phyloP scores from a whole-genome alignment of 208 protist genomes.

The Acanthamoeba lenticulata region DNA sequence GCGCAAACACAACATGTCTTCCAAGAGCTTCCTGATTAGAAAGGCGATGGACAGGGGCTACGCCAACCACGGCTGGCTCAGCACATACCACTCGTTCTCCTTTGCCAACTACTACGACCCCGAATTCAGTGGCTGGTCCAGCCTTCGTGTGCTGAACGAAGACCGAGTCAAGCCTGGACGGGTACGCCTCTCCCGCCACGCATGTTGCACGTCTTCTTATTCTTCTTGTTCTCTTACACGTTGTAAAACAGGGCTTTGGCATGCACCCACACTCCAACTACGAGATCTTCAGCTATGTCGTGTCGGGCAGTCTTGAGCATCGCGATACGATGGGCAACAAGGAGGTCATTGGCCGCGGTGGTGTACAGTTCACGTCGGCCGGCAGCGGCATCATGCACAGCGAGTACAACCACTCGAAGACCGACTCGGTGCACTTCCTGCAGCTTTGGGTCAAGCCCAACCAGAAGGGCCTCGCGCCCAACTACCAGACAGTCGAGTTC shows the following conservation, averaged over 20 bases:
- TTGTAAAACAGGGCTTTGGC: conserved; percentile 68
- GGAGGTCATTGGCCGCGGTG: conserved; percentile 71
- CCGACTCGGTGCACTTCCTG: conserved; percentile 64
- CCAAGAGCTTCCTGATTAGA: background rate
- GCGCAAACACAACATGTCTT: background rate
- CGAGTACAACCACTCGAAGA: conserved; percentile 62
- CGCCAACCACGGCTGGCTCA: conserved; percentile 72
- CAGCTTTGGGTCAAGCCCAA: conserved; percentile 72
- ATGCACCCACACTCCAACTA: conserved; percentile 75
- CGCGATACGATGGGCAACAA: conserved; percentile 71
- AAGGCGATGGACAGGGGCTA: conserved; percentile 59
- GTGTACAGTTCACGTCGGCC: conserved; percentile 77
- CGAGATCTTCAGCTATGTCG: conserved; percentile 79
- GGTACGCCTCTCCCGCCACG: background rate
- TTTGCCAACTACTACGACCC: conserved; percentile 77
- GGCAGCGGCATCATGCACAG: conserved; percentile 73
- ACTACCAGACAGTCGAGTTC: conserved; percentile 59
- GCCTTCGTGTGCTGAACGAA: conserved; percentile 76
- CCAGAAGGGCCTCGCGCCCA: background rate
- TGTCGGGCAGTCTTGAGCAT: conserved; percentile 72
- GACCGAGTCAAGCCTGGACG: conserved; percentile 70
- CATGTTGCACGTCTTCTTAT: background rate
- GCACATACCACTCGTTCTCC: conserved; percentile 72
- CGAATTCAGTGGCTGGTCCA: conserved; percentile 32
- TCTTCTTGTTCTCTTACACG: background rate